Percentiles rank a stretch among this genome's conserved stretches.
Conservation (phyloP, 2,329 filamentous ascomycete genomes). For the Metarhizium brunneum region DNA sequence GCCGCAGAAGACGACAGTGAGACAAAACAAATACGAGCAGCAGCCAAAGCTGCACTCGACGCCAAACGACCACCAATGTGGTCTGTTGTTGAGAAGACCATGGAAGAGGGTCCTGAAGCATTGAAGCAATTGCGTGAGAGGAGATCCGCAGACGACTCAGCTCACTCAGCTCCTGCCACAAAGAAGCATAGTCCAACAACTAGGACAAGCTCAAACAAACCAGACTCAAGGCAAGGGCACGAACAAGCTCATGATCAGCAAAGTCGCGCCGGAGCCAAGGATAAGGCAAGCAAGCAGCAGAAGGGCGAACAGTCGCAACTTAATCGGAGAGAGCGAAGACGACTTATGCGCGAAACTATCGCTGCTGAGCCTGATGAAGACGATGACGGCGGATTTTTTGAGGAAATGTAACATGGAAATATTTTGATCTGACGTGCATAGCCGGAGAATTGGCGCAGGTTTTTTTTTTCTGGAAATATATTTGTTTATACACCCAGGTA, state of each 20-base stretch:
- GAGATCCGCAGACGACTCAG: conserved; percentile 15
- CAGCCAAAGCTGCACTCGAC: conserved; percentile 34
- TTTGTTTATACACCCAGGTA: neutral
- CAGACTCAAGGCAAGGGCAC: neutral
- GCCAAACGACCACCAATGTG: conserved; percentile 53
- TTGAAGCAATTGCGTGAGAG: conserved; percentile 49
- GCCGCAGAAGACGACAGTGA: conserved; percentile 25
- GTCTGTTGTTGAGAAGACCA: conserved; percentile 55
- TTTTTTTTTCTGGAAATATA: neutral
- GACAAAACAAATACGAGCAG: conserved; percentile 22
- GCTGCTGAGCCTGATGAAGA: conserved; percentile 30
- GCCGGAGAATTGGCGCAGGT: neutral
- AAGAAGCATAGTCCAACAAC: conserved; percentile 9
- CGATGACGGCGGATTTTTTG: conserved; percentile 46
- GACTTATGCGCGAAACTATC: conserved; percentile 23
- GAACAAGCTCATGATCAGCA: neutral
- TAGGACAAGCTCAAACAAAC: neutral
- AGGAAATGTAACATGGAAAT: neutral
- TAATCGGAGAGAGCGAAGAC: conserved; percentile 27
- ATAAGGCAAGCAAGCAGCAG: conserved; percentile 12
- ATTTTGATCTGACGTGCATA: neutral
- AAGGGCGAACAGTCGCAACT: conserved; percentile 16
- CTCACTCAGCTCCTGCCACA: conserved; percentile 4
- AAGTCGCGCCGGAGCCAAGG: conserved; percentile 3
- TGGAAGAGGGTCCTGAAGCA: conserved; percentile 43